Conservation (phyloP, 495 filamentous ascomycete species). For the Mytilinidion resinicola region DNA sequence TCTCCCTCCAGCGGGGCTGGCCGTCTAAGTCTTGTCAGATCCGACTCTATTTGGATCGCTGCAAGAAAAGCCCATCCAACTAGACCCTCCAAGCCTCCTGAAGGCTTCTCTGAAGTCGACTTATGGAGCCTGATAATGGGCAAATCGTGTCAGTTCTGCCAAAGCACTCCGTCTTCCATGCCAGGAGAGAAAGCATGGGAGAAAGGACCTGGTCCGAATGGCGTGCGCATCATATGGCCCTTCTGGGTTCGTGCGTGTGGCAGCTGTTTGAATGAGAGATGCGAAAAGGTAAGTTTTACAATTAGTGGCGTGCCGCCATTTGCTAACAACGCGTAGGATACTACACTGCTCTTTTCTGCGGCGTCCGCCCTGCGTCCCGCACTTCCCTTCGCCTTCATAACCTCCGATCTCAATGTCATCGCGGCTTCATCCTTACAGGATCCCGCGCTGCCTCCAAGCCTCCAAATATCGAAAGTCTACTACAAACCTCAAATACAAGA, state of each 20-base stretch:
- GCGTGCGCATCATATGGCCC: slow-evolving; percentile 55
- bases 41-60: slow-evolving; percentile 54
- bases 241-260: slow-evolving; percentile 59
- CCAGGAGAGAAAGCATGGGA: slow-evolving; percentile 40
- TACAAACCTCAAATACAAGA: slow-evolving; percentile 50
- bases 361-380: slow-evolving; percentile 51
- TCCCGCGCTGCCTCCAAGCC: slow-evolving; percentile 39
- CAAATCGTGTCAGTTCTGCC: slow-evolving; percentile 51
- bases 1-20: slow-evolving; percentile 23
- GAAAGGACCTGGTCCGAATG: slow-evolving; percentile 46
- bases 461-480: slow-evolving; percentile 56
- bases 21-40: slow-evolving; percentile 32
- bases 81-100: slow-evolving; percentile 52
- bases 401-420: slow-evolving; percentile 50
- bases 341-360: slow-evolving; percentile 54
- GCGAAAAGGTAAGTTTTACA: slow-evolving; percentile 50
- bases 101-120: slow-evolving; percentile 48
- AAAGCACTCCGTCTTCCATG: slow-evolving; percentile 24
- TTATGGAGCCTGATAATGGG: slow-evolving; percentile 58
- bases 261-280: slow-evolving; percentile 49
- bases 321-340: slow-evolving; percentile 46
- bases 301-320: not conserved
- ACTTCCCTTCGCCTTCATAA: slow-evolving; percentile 59
- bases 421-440: slow-evolving; percentile 42
- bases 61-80: slow-evolving; percentile 51